These are phyloP conservation scores for Ophiorrhiza pumila DNA, from an alignment of 257 asterid genomes.

Conservation along the genomic window DNA sequence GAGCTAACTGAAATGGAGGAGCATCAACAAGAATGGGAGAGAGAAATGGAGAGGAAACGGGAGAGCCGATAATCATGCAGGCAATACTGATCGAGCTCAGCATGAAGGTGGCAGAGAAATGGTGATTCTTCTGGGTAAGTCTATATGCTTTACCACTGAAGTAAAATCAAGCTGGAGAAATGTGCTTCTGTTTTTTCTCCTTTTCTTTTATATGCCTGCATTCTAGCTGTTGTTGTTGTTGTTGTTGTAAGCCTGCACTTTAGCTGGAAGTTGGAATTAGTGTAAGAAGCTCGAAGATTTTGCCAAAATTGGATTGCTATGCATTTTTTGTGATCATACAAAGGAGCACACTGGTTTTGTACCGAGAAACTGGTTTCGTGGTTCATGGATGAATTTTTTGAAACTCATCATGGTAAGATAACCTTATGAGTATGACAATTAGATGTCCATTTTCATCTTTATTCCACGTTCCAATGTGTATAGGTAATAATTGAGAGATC, in stretches of 20 bases:
- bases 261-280: not conserved
- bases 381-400: no score
- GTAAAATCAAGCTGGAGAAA: not conserved
- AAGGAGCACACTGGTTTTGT: not conserved
- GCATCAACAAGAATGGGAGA: slow-evolving; percentile 62
- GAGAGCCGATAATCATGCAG: slow-evolving; percentile 42
- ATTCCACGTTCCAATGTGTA: no score
- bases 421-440: no score
- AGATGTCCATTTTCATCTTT: no score
- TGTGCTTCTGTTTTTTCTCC: not conserved
- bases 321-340: not conserved
- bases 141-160: not conserved
- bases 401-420: no score
- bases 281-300: not conserved
- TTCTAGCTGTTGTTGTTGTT: no score
- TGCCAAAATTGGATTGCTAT: not conserved
- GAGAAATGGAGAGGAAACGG: slow-evolving; percentile 53
- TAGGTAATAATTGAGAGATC: no score
- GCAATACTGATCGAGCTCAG: slow-evolving; percentile 31
- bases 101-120: slow-evolving; percentile 22
- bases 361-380: no score
- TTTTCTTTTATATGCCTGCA: not conserved
- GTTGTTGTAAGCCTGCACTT: no score
- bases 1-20: slow-evolving; percentile 98
- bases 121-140: slow-evolving; percentile 53